Base-by-base conservation (phyloP, 208 protist genomes). In the Wallacemonas sp. region DNA sequence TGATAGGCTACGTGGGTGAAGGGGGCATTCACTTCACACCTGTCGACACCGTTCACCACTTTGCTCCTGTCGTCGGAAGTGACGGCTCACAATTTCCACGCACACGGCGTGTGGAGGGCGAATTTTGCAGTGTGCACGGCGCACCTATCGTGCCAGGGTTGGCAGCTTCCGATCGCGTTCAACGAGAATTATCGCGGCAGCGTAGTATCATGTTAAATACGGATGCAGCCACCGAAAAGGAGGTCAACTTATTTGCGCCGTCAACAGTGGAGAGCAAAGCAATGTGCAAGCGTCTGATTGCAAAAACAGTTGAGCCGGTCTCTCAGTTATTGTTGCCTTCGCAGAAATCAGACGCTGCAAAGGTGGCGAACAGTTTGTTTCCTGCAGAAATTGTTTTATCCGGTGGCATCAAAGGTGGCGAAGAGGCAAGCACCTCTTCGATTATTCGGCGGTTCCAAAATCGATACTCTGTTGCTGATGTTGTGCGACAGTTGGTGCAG, bases 381-480 rank as follows among this genome's bases (percentile, higher is more conserved):
- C 87, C 90, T 41, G 81, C 86, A 1, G 85, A 95, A 46, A 83
- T 95, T 59, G 66, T 90, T 3, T 39, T 74, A 32, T 91, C 83
- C 3, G 85, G 89, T 12, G 89, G 89, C 21, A 92, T 94, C 33
- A 79, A 74, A 3, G 89, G 82, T 10, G 85, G 87, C 0, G 85
- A 85, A 21, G 79, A 90, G 24, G 75, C 58, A 27, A 48, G 48
- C 30, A 38, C 58, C 1, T 64, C 68, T 10, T 78, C 54, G 44
- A 58, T 95, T 15, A 82, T 95, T 44, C 86, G 83, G 3, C 62
- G 80, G 17, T 95, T 88, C 41, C 82, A 83, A 8, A 60, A 70
- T 22, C 60, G 75, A 2, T 72, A 77, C 10, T 66, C 71, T 46
- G 67, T 91, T 2, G 52, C 64, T 1, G 75, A 91, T 22, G 85